Conservation (phyloP, 192 early-diverging fungal genomes). For the Martensiomyces pterosporus region DNA sequence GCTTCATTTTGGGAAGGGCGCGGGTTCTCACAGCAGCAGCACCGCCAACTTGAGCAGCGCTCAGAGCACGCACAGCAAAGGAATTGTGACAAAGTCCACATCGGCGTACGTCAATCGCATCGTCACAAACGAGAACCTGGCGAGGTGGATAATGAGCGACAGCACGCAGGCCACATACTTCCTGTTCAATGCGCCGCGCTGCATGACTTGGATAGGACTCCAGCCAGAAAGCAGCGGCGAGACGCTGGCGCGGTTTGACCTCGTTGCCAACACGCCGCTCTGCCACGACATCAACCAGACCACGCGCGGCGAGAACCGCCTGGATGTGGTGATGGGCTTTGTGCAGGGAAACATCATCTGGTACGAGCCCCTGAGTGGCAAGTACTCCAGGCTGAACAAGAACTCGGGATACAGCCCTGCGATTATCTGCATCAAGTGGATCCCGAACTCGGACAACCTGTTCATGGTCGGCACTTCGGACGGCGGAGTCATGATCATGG, state of each 20-base stretch:
- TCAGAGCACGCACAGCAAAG: slow-evolving; percentile 33
- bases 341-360: slow-evolving; percentile 75
- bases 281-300: slow-evolving; percentile 82
- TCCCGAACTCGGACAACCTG: slow-evolving; percentile 77
- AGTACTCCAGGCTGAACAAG: slow-evolving; percentile 81
- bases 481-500: slow-evolving; percentile 78
- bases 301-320: slow-evolving; percentile 60
- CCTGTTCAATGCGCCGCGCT: slow-evolving; percentile 33
- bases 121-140: slow-evolving; percentile 65
- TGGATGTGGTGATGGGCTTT: slow-evolving; percentile 86
- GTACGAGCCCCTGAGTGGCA: slow-evolving; percentile 83
- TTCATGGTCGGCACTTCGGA: slow-evolving; percentile 85
- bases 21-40: not conserved
- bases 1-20: slow-evolving; percentile 7
- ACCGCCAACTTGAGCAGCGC: not conserved
- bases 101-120: slow-evolving; percentile 71
- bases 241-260: slow-evolving; percentile 72
- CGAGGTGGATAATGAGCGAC: slow-evolving; percentile 25
- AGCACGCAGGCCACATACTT: slow-evolving; percentile 14
- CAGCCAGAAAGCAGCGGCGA: slow-evolving; percentile 53
- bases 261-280: slow-evolving; percentile 71
- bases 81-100: slow-evolving; percentile 68
- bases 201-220: slow-evolving; percentile 13
- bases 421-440: slow-evolving; percentile 83
- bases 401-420: slow-evolving; percentile 63